Evolutionary conservation across 2,329 filamentous ascomycete species (phyloP), one percentile per base, ranked within the genome.

Genomic region (Aspergillus caelatus): DNA sequence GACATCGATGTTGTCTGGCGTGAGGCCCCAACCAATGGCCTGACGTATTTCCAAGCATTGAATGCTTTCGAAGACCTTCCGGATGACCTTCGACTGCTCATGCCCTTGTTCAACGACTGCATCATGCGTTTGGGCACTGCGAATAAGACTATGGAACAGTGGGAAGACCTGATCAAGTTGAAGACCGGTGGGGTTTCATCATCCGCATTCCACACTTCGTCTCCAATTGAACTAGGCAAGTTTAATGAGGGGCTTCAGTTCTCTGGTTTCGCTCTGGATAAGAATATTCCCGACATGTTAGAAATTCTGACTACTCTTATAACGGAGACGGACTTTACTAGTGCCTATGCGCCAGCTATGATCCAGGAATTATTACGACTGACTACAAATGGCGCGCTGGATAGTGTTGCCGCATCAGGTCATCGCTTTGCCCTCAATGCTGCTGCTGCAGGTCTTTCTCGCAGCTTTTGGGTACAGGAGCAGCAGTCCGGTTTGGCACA

Each of bases 41-140:
- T 99, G 63, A 98, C 94, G 1, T 99, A 99, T 76, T 97, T 99
- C 82, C 90, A 94, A 63, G 93, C 93, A 3, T 87, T 98, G 76
- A 93, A 96, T 74, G 85, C 87, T 0, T 83, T 98, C 60, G 85
- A 92, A 52, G 88, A 91, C 65, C 81, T 99, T 16, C 93, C 94
- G 0, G 89, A 94, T 65, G 92, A 97, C 66, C 84, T 98, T 58
- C 87, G 95, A 58, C 84, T 92, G 70, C 83, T 98, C 62, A 86
- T 98, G 55, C 95, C 95, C 0, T 82, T 99, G 0, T 98, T 98
- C 75, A 93, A 92, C 16, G 94, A 97, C 74, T 89, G 91, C 43
- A 89, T 99, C 65, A 95, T 97, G 91, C 90, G 95, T 23, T 85
- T 99, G 10, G 95, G 95, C 16, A 99, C 94, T 2, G 91, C 91